A percentile compares a stretch with the other conserved stretches of the same genome.
Conservation (phyloP, 139 green algal genomes). For the Spirogloea muscicola region DNA sequence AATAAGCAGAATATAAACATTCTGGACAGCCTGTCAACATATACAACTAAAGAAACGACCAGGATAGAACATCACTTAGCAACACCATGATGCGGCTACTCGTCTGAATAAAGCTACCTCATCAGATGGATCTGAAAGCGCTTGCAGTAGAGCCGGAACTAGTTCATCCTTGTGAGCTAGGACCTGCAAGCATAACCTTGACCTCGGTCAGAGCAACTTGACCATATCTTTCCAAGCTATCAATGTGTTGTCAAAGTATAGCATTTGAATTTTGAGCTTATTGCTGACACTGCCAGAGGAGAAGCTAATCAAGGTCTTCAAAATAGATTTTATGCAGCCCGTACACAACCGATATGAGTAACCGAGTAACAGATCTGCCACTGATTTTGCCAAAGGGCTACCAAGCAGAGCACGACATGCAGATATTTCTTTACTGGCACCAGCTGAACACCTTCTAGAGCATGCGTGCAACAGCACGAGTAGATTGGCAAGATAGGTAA, state of each 20-base stretch:
- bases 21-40: too few relatives aligned
- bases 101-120: constrained; percentile 45
- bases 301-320: too few relatives aligned
- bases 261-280: too few relatives aligned
- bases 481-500: constrained; percentile 1
- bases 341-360: too few relatives aligned
- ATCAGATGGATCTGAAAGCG: constrained; percentile 32
- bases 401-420: too few relatives aligned
- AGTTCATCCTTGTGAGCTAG: constrained; percentile 48
- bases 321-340: too few relatives aligned
- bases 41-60: background rate
- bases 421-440: too few relatives aligned
- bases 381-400: too few relatives aligned
- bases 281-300: too few relatives aligned
- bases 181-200: background rate
- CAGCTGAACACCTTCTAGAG: background rate
- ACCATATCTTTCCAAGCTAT: background rate
- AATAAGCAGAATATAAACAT: too few relatives aligned
- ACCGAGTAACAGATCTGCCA: too few relatives aligned
- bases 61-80: too few relatives aligned
- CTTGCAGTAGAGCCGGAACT: constrained; percentile 66
- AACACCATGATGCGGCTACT: constrained; percentile 21
- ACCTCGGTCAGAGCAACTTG: background rate
- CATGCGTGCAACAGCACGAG: background rate
- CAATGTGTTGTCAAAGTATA: background rate